Conservation (phyloP, 306 rosid species). For the Dalbergia cochinchinensis region DNA sequence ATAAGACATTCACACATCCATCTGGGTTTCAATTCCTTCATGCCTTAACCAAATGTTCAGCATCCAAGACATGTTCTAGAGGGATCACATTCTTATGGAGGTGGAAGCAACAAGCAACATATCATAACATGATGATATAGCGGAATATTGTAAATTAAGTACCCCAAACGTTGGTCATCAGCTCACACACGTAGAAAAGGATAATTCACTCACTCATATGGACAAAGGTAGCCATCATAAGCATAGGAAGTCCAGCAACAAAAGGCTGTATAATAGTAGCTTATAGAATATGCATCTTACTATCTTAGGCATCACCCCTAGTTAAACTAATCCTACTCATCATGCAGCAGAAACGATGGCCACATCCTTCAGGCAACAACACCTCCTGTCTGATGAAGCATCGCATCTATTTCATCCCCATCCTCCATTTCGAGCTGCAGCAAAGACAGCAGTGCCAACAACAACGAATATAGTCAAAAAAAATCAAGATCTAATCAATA, state of each 20-base stretch:
- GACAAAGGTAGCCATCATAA: conserved; percentile 12
- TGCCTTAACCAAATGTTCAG: background rate
- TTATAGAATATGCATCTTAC: conserved; percentile 34
- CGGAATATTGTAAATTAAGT: background rate
- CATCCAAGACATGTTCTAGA: background rate
- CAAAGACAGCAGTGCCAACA: background rate
- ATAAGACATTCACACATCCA: conserved; percentile 2
- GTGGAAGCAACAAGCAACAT: conserved; percentile 5
- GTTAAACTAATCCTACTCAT: conserved; percentile 23
- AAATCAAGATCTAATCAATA: background rate
- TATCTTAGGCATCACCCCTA: conserved; percentile 10
- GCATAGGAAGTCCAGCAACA: conserved; percentile 7
- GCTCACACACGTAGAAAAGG: background rate
- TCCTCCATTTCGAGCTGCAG: conserved; percentile 77
- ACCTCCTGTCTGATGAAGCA: conserved; percentile 75
- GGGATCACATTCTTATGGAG: background rate
- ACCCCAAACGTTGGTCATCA: background rate
- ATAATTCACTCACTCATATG: background rate
- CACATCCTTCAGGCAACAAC: conserved; percentile 24
- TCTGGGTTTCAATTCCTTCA: background rate
- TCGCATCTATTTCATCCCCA: conserved; percentile 72
- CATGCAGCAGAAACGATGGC: background rate
- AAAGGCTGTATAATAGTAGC: conserved; percentile 35
- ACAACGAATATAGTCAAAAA: background rate
- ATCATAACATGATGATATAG: background rate